Evolutionary conservation across 192 early-diverging fungal genomes (phyloP).

Genomic region (Chytriomyces sp.): DNA sequence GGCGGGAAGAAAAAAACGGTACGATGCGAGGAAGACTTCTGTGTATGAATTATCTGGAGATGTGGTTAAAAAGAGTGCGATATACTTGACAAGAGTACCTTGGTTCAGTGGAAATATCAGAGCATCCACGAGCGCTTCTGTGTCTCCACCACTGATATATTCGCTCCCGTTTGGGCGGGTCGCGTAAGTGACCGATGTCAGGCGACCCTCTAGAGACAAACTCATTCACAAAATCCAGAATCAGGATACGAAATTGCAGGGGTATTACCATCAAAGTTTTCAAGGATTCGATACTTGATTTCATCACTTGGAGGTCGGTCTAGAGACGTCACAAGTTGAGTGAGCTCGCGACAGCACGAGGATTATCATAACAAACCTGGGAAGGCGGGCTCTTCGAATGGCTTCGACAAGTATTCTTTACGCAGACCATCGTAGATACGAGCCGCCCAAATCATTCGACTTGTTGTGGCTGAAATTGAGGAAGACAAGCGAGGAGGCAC

Average conservation of each 20-base stretch:
- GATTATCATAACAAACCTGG: conserved; percentile 18
- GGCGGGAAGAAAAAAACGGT: conserved; percentile 51
- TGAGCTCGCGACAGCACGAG: not conserved
- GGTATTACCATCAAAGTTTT: conserved; percentile 47
- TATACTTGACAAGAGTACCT: conserved; percentile 27
- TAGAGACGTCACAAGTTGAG: not conserved
- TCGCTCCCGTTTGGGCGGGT: conserved; percentile 32
- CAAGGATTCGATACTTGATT: conserved; percentile 40
- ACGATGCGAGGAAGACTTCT: conserved; percentile 58
- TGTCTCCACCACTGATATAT: conserved; percentile 36
- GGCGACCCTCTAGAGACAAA: conserved; percentile 20
- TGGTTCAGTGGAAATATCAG: conserved; percentile 53
- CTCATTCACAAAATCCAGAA: not conserved
- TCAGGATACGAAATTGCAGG: too few species aligned
- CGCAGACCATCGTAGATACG: conserved; percentile 29
- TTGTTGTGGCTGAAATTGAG: conserved; percentile 24
- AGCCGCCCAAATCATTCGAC: conserved; percentile 39
- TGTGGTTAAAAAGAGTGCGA: not conserved
- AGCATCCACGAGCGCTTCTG: conserved; percentile 48
- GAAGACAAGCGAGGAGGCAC: too few species aligned
- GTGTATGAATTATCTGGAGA: conserved; percentile 50
- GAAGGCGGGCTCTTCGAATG: conserved; percentile 12
- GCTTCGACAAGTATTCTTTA: conserved; percentile 33
- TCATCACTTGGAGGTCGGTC: conserved; percentile 33
- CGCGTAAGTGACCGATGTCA: conserved; percentile 39